Conservation (phyloP, 441 rosid genomes). For the Daphne laureola region DNA sequence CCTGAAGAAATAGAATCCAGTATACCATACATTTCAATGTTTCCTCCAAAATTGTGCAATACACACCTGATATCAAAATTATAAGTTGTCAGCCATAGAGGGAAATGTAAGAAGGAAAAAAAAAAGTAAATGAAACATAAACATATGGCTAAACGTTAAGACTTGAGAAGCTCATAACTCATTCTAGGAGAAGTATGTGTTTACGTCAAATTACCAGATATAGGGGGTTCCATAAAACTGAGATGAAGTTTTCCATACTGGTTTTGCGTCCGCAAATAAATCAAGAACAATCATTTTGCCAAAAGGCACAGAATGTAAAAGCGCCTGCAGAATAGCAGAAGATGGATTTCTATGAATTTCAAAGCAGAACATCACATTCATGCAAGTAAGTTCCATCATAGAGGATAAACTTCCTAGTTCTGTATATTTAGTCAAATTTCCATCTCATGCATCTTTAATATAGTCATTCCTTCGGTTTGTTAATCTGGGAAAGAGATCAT, state of each 20-base stretch:
- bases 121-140: constrained; percentile 4
- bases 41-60: constrained; percentile 96
- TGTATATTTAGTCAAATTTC: no score
- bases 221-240: constrained; percentile 93
- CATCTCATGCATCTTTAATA: no score
- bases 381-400: no score
- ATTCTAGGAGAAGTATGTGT: neutral
- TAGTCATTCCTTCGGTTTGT: no score
- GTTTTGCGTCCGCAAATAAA: constrained; percentile 88
- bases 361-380: no score
- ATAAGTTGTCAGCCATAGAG: neutral
- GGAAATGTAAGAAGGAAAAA: constrained; percentile 8
- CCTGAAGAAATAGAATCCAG: constrained; percentile 83
- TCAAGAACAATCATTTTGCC: constrained; percentile 98
- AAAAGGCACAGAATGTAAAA: constrained; percentile 81
- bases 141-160: constrained; percentile 4
- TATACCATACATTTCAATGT: constrained; percentile 87
- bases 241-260: constrained; percentile 77
- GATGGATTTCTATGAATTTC: no score
- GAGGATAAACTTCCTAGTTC: no score
- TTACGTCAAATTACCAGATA: constrained; percentile 51
- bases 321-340: constrained; percentile 51
- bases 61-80: constrained; percentile 56
- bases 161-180: neutral
- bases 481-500: no score